These are phyloP conservation scores for Arthrobotrys iridis DNA, from an alignment of 2,329 filamentous ascomycete species.

Conservation along the genomic window DNA sequence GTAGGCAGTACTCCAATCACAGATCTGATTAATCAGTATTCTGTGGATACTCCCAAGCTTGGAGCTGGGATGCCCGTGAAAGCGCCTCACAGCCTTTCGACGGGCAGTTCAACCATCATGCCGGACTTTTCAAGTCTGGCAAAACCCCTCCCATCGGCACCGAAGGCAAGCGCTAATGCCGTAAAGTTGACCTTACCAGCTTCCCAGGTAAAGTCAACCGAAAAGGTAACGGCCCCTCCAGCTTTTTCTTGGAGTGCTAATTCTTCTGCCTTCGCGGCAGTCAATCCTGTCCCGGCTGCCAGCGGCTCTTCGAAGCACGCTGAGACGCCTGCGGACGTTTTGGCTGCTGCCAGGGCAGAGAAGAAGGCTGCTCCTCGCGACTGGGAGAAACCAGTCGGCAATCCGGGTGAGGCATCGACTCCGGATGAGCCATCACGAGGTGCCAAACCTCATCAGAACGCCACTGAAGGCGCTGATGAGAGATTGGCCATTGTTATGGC, in stretches of 20 bases:
- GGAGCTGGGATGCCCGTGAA: too few species aligned
- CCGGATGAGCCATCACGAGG: neutral
- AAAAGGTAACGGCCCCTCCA: neutral
- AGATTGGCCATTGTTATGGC: neutral
- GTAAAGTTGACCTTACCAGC: neutral
- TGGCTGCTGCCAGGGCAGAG: neutral
- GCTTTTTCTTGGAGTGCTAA: neutral
- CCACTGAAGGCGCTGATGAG: too few species aligned
- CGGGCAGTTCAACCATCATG: too few species aligned
- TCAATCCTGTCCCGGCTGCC: neutral
- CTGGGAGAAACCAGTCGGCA: neutral
- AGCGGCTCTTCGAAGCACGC: neutral
- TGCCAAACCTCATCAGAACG: neutral
- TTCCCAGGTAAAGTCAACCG: neutral
- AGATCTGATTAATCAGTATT: too few species aligned
- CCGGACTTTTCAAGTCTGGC: too few species aligned
- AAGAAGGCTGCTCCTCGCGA: neutral
- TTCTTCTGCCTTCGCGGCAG: neutral
- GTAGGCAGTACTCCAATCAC: too few species aligned
- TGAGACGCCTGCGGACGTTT: neutral
- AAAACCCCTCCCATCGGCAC: too few species aligned
- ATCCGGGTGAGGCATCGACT: neutral
- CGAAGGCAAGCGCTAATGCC: too few species aligned
- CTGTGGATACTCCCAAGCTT: too few species aligned
- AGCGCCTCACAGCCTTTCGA: too few species aligned